phyloP scores from a whole-genome alignment of 83 land plant species.

The Picea abies region DNA sequence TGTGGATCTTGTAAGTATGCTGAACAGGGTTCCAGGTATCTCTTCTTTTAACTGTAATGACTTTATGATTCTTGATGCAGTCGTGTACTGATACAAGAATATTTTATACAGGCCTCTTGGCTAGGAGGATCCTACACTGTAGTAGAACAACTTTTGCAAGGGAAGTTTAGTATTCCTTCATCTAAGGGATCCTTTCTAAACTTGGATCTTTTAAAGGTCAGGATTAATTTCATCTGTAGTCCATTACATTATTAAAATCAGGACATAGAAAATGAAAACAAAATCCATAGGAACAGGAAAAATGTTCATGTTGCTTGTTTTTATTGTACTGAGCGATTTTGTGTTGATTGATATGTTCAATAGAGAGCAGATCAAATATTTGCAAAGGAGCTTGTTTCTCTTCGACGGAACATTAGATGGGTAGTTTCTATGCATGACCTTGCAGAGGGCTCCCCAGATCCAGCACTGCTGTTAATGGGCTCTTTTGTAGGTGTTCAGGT shows the following conservation, averaged over 20 bases:
- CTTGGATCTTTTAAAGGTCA: constrained; percentile 56
- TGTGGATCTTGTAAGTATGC: constrained; percentile 41
- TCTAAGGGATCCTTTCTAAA: constrained; percentile 27
- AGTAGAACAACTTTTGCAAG: constrained; percentile 24
- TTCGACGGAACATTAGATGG: constrained; percentile 25
- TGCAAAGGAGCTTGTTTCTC: constrained; percentile 26
- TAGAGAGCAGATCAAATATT: constrained; percentile 41
- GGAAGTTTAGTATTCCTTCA: constrained; percentile 40
- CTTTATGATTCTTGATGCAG: background rate
- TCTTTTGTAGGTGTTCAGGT: constrained; percentile 58
- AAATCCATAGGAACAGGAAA: background rate
- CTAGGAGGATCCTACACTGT: constrained; percentile 58
- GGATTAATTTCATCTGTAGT: background rate
- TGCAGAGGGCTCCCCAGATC: background rate
- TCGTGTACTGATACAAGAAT: background rate
- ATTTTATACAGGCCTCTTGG: constrained; percentile 44
- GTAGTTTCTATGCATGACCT: constrained; percentile 30
- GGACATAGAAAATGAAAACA: background rate
- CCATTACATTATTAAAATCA: background rate
- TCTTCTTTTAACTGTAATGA: background rate
- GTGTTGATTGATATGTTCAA: background rate
- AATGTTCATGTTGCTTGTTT: background rate
- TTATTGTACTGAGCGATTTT: background rate
- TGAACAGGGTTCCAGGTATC: background rate
- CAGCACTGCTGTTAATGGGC: constrained; percentile 38